Evolutionary conservation across 768 basidiomycete species (phyloP), one percentile per base, ranked within the genome.

Genomic region (Suillus tomentosus): DNA sequence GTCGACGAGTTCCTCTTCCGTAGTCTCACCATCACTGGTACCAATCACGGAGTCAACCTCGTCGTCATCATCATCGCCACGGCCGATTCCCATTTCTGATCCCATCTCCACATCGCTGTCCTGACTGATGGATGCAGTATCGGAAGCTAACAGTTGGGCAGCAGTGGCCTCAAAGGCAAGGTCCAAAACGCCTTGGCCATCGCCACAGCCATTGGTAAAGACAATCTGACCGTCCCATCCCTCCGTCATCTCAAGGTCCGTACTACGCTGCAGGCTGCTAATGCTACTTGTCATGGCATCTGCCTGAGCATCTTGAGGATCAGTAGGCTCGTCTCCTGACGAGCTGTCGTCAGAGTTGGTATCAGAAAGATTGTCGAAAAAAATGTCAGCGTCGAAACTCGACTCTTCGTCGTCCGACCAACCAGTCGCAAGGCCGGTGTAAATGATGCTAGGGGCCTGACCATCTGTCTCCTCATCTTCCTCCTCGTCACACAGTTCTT

Each of bases 1-100:
- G 61, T 89, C 90, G n/a, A 93, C 87, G 59, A 93, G 86, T 65
- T 94, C 91, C 66, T 92, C 90, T 71, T 93, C 92, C 2, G 92
- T 93, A 4, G 91, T 91, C 66, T 92, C 89, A 1, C 91, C 90
- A 7, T 86, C 88, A 62, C 79, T 84, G 45, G 82, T 85, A 54
- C 79, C 83, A 63, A 84, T 77, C 63, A 80, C 79, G 61, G 85
- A 79, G 34, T 82, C 80, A 7, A 74, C 81, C 42, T 83, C 82
- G 48, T 80, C 80, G 14, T 68, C 70, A 47, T 76, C 76, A 61
- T 65, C 74, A 56, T 73, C 69, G 68, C 74, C 72, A 42, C 77
- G 79, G 6, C 40, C 24, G 3, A 54, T 36, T 54, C 40, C 39
- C 17, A 57, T 40, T 11, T 71, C 73, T 5, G 77, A 76, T 24